Conservation (phyloP, 495 filamentous ascomycete species). For the Oidiodendron maius region DNA sequence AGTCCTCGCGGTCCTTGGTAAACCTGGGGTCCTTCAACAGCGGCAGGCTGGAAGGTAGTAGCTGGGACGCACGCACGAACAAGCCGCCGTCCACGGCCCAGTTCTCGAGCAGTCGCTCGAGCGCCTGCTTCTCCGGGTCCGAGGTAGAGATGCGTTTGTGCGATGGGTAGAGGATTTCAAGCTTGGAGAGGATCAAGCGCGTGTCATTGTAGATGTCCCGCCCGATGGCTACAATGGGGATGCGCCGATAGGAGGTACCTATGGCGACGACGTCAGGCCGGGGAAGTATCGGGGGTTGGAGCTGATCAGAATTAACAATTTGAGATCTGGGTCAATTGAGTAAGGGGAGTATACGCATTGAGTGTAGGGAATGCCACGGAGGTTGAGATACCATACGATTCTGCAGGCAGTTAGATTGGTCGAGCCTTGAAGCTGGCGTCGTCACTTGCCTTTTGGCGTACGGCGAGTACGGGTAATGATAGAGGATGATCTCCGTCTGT, state of each 20-base stretch:
- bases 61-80: conserved; percentile 37
- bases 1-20: conserved; percentile 45
- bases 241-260: conserved; percentile 57
- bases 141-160: not conserved
- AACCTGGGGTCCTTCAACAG: conserved; percentile 45
- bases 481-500: conserved; percentile 40
- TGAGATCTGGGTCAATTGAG: not conserved
- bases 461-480: conserved; percentile 52
- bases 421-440: too few species aligned
- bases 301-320: conserved; percentile 22
- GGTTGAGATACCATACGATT: conserved; percentile 52
- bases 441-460: conserved; percentile 34
- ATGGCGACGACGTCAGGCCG: conserved; percentile 51
- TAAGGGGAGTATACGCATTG: conserved; percentile 39
- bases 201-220: conserved; percentile 52
- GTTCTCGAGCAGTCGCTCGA: conserved; percentile 28
- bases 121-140: conserved; percentile 8
- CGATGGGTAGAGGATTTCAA: conserved; percentile 42
- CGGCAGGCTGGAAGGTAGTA: conserved; percentile 42
- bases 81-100: conserved; percentile 40
- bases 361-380: conserved; percentile 49
- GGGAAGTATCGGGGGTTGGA: conserved; percentile 53
- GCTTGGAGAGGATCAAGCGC: conserved; percentile 51
- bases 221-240: conserved; percentile 56
- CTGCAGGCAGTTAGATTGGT: conserved; percentile 25